Evolutionary conservation across 2,329 filamentous ascomycete genomes (phyloP).

Genomic region (Sphaerulina musiva): DNA sequence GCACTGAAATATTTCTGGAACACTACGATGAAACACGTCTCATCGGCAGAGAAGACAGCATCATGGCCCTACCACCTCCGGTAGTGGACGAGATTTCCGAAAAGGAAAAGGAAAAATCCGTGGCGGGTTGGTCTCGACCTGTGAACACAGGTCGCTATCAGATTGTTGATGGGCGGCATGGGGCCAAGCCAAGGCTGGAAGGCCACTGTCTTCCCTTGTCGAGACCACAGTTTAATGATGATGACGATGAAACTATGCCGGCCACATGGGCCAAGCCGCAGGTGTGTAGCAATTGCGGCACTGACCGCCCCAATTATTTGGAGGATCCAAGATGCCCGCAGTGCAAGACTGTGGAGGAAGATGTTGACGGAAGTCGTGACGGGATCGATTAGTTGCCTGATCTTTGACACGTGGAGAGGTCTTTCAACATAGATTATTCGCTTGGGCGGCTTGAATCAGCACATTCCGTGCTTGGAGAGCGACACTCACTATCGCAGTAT

Average conservation of each 20-base stretch:
- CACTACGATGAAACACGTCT: conserved; percentile 3
- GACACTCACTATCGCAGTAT: no score
- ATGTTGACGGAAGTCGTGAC: not conserved
- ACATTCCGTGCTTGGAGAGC: no score
- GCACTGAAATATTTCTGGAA: conserved; percentile 19
- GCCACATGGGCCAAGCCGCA: not conserved
- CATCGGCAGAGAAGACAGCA: not conserved
- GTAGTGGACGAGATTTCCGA: not conserved
- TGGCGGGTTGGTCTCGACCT: not conserved
- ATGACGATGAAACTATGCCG: no score
- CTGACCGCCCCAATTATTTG: not conserved
- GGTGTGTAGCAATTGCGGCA: not conserved
- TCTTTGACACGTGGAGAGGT: no score
- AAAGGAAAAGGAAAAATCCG: not conserved
- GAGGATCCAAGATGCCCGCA: not conserved
- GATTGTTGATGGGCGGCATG: no score
- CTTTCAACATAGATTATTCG: no score
- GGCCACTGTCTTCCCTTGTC: not conserved
- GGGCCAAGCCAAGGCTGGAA: not conserved
- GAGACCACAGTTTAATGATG: no score
- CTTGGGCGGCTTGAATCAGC: no score
- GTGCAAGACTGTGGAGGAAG: not conserved
- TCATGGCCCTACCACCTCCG: not conserved
- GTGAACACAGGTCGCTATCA: not conserved
- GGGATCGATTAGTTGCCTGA: not conserved